phyloP scores from a whole-genome alignment of 202 grass and related monocot species.

The Musa balbisiana region DNA sequence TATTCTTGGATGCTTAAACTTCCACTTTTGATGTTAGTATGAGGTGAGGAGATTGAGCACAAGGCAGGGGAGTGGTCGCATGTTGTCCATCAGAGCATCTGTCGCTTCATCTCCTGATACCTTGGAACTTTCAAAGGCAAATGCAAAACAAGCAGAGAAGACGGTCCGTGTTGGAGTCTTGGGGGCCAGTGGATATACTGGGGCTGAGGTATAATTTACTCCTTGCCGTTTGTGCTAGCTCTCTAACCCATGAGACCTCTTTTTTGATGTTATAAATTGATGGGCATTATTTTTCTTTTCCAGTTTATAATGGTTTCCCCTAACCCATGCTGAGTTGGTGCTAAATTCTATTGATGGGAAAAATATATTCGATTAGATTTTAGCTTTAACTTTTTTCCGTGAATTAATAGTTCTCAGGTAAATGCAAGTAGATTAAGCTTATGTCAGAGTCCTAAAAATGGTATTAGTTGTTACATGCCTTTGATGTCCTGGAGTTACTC shows the following conservation, averaged over 20 bases:
- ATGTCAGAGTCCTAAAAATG: neutral
- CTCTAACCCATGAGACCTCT: neutral
- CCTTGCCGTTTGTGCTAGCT: neutral
- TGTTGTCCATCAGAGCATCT: slow-evolving; percentile 33
- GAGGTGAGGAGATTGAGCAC: neutral
- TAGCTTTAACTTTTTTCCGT: neutral
- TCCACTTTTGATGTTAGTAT: slow-evolving; percentile 25
- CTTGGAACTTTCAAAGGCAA: slow-evolving; percentile 31
- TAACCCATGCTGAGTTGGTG: neutral
- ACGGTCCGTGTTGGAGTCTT: slow-evolving; percentile 58
- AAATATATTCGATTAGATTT: neutral
- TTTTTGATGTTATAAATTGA: neutral
- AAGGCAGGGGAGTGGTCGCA: neutral
- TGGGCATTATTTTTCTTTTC: neutral
- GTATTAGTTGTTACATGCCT: neutral
- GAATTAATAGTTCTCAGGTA: neutral
- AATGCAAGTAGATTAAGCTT: neutral
- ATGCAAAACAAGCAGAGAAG: slow-evolving; percentile 42
- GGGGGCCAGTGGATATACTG: slow-evolving; percentile 93
- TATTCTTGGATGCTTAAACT: slow-evolving; percentile 8
- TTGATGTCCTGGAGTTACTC: too few relatives aligned
- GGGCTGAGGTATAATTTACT: slow-evolving; percentile 48
- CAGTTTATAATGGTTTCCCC: neutral
- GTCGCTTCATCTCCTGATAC: slow-evolving; percentile 39
- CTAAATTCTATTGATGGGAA: neutral